Base-by-base conservation (phyloP, 2,329 filamentous ascomycete species). In the Tolypocladium inflatum region DNA sequence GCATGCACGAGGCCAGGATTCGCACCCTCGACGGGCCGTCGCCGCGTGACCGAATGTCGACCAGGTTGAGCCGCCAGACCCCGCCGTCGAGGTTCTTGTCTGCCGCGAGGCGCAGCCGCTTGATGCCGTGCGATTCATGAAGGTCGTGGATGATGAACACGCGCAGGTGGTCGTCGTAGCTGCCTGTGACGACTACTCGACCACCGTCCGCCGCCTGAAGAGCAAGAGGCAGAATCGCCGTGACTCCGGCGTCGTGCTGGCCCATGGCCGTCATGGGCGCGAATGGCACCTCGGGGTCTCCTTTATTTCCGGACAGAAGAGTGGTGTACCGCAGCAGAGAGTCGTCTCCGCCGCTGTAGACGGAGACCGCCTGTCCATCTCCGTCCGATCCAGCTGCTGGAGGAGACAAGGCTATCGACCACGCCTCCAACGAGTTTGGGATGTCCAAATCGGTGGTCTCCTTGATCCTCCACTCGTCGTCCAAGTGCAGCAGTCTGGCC, bases 1-100 rank as follows among this genome's bases (percentile, higher is more conserved):
- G 89, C 93, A 97, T 97, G 68, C 94, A 97, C 52, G 91, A 96
- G 19, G 87, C 92, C 45, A 97, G 76, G n/a, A 95, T 74, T 51
- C 79, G 69, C 35, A 74, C 59, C 54, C 69, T 68, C 61, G 67
- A 69, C 11, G 51, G 59, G 57, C 68, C 72, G 6, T 53, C 60
- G n/a, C 56, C 63, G 21, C 60, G 60, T 21, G 59, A 52, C 23
- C 62, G 65, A 21, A 69, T 56, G 2, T 71, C 67, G 11, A 91
- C 73, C 43, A 88, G 65, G 67, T 89, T 89, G 57, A 97, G 70
- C 58, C 93, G 80, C 91, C 94, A 99, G 2, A 97, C 93, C 1
- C 92, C 92, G 11, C 83, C 83, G 30, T 89, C 91, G 0, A 97
- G 79, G 55, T 88, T 79, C 55, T 79, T 65, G 60, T 91, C 85